Percentiles rank a stretch among this genome's conserved stretches.
Conservation (phyloP, 306 rosid genomes). For the Arachis stenosperma region DNA sequence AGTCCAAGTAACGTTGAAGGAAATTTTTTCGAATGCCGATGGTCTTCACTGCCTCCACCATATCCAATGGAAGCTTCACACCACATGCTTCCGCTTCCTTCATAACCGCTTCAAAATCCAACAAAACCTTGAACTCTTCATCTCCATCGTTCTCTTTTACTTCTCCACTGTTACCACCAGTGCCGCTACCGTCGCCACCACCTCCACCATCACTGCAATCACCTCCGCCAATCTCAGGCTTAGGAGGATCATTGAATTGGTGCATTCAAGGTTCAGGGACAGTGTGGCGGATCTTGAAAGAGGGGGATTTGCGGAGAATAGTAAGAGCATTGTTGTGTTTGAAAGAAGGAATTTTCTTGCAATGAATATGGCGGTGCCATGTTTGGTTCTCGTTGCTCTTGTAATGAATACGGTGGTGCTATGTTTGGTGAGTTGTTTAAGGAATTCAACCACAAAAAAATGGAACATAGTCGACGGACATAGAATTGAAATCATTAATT, state of each 20-base stretch:
- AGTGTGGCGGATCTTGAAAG: slow-evolving; percentile 40
- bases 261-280: slow-evolving; percentile 39
- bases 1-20: slow-evolving; percentile 73
- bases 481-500: no score
- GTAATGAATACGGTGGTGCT: not conserved
- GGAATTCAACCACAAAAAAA: no score
- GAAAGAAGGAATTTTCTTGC: slow-evolving; percentile 4
- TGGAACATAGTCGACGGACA: no score
- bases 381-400: slow-evolving; percentile 26
- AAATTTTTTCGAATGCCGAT: slow-evolving; percentile 70
- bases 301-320: slow-evolving; percentile 8
- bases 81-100: slow-evolving; percentile 70
- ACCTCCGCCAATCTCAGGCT: slow-evolving; percentile 34
- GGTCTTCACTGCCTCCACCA: slow-evolving; percentile 73
- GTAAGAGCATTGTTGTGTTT: slow-evolving; percentile 25
- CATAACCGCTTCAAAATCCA: slow-evolving; percentile 72
- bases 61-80: slow-evolving; percentile 69
- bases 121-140: slow-evolving; percentile 69
- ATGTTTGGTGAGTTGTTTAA: no score
- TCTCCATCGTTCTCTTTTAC: slow-evolving; percentile 51
- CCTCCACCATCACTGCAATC: slow-evolving; percentile 4
- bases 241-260: slow-evolving; percentile 12
- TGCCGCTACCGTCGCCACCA: slow-evolving; percentile 9
- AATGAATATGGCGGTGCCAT: slow-evolving; percentile 7
- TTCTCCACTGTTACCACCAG: slow-evolving; percentile 36